These are phyloP conservation scores for Basidioascus undulatus DNA, from an alignment of 768 basidiomycete species.

Conservation along the genomic window DNA sequence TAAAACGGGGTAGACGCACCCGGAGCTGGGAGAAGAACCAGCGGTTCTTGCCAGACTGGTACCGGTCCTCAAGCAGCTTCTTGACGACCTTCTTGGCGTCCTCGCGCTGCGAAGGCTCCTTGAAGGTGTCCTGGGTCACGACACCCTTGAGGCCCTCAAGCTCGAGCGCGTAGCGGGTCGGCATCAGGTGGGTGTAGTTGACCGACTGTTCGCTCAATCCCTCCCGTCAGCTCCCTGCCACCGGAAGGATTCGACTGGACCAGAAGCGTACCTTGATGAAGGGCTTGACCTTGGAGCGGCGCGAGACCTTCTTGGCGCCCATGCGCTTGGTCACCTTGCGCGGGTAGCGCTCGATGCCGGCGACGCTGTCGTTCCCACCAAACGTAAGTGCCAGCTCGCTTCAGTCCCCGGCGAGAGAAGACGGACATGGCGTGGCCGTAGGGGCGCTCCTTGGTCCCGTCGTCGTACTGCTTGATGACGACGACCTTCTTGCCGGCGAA, in stretches of 20 bases:
- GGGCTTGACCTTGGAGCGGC: slow-evolving; percentile 92
- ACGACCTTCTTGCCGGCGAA: slow-evolving; percentile 99
- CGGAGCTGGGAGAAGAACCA: slow-evolving; percentile 82
- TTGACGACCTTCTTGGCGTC: slow-evolving; percentile 88
- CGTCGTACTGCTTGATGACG: slow-evolving; percentile 90
- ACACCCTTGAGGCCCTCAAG: slow-evolving; percentile 79
- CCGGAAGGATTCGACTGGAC: neutral
- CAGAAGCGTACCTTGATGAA: slow-evolving; percentile 70
- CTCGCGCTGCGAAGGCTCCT: slow-evolving; percentile 86
- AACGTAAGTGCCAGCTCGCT: no score
- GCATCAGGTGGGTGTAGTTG: slow-evolving; percentile 99
- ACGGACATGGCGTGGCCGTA: slow-evolving; percentile 98
- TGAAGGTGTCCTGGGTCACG: slow-evolving; percentile 72
- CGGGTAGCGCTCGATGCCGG: slow-evolving; percentile 94
- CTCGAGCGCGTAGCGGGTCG: slow-evolving; percentile 94
- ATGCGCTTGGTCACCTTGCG: slow-evolving; percentile 91
- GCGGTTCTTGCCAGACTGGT: slow-evolving; percentile 80
- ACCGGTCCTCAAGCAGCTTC: slow-evolving; percentile 88
- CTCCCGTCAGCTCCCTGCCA: no score
- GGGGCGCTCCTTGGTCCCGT: slow-evolving; percentile 81
- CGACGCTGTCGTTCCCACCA: no score
- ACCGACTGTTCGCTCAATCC: slow-evolving; percentile 36
- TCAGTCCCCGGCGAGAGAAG: no score
- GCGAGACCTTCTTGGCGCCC: slow-evolving; percentile 82
- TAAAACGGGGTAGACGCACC: no score